phyloP scores from a whole-genome alignment of 1,139 yeast genomes.

The Pichia cactophila region DNA sequence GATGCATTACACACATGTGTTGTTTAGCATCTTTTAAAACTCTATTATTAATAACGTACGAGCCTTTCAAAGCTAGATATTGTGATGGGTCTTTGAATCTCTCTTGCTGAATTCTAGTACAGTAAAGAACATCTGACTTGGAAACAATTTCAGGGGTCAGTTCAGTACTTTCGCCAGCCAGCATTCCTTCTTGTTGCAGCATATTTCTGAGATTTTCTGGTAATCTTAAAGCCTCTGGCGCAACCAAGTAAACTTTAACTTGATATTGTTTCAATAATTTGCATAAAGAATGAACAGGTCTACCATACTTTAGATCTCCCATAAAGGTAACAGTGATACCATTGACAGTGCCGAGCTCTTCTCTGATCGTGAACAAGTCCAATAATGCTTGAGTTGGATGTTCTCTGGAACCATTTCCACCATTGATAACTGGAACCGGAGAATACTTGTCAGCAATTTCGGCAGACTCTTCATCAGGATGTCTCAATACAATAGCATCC shows the following conservation, averaged over 20 bases:
- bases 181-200: slow-evolving; percentile 59
- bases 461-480: slow-evolving; percentile 87
- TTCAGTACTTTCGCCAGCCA: slow-evolving; percentile 62
- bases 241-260: slow-evolving; percentile 85
- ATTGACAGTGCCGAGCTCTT: slow-evolving; percentile 96
- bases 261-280: slow-evolving; percentile 86
- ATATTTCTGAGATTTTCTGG: slow-evolving; percentile 67
- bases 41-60: slow-evolving; percentile 87
- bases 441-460: slow-evolving; percentile 93
- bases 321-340: slow-evolving; percentile 96
- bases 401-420: slow-evolving; percentile 96
- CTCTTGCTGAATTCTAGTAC: slow-evolving; percentile 98
- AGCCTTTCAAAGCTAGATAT: slow-evolving; percentile 84
- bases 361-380: slow-evolving; percentile 96
- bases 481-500: slow-evolving; percentile 96
- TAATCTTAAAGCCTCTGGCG: slow-evolving; percentile 80
- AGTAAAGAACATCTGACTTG: slow-evolving; percentile 88
- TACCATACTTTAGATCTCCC: slow-evolving; percentile 98
- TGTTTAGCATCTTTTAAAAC: slow-evolving; percentile 88
- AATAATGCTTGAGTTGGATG: slow-evolving; percentile 98
- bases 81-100: slow-evolving; percentile 72
- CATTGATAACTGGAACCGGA: slow-evolving; percentile 94
- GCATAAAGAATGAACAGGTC: slow-evolving; percentile 97
- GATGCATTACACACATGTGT: slow-evolving; percentile 99
- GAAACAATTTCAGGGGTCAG: slow-evolving; percentile 80